phyloP scores from a whole-genome alignment of 2,329 filamentous ascomycete genomes.

The Paecilomyces sp. region DNA sequence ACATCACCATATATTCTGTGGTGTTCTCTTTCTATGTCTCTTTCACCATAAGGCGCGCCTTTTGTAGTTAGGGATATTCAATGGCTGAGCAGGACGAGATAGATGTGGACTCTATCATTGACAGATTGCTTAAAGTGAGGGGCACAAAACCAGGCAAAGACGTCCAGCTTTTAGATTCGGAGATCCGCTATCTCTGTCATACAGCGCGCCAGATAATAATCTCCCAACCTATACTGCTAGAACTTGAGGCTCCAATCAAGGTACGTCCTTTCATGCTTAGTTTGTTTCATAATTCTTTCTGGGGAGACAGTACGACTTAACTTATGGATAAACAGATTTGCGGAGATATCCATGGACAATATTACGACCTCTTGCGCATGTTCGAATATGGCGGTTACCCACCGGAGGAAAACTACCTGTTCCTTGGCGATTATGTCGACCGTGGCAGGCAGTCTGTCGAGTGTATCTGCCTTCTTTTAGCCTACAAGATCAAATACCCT shows the following conservation, averaged over 20 bases:
- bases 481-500: conserved; percentile 93
- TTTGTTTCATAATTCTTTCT: neutral
- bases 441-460: conserved; percentile 88
- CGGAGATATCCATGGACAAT: conserved; percentile 87
- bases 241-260: neutral
- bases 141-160: neutral
- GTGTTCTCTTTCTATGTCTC: neutral
- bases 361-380: conserved; percentile 79
- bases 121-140: neutral
- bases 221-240: neutral
- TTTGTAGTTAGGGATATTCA: neutral
- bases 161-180: neutral
- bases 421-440: conserved; percentile 87
- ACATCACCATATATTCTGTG: neutral
- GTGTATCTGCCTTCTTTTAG: conserved; percentile 79
- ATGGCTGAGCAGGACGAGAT: neutral
- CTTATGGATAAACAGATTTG: conserved; percentile 49
- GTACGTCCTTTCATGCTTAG: neutral
- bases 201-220: neutral
- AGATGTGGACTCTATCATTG: neutral
- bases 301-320: neutral
- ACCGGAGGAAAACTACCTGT: conserved; percentile 90
- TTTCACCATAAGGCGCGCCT: neutral
- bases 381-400: conserved; percentile 90
- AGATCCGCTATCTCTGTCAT: neutral